Base-by-base conservation (phyloP, 441 rosid species). In the Bruguiera hainesii region DNA sequence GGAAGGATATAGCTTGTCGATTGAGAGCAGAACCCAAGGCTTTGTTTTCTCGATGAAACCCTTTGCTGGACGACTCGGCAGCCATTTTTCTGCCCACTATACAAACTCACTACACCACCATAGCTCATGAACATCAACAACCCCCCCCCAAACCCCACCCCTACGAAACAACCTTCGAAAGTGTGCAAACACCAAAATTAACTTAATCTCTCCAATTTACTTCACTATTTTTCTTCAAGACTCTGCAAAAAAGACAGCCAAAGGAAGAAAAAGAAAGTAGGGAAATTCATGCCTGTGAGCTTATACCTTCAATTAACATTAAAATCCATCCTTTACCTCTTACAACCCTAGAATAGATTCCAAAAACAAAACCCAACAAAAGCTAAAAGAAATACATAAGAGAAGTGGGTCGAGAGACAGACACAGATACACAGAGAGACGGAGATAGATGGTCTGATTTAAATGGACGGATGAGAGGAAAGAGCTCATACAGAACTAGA, bases 31-130 rank as follows among this genome's bases (percentile, higher is more conserved):
- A 80, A 68, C 65, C 76, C 68, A 77, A 68, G 60, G 71, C 52
- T 51, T 71, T 84, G 16, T 73, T 85, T 9, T 75, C 80, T 9
- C 60, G 72, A 66, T 69, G 75, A 73, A 87, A 77, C 73, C 86
- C 84, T 29, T 78, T 51, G 69, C 82, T 81, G 10, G 89, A 84
- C 71, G 89, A 84, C 71, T 81, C 87, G 31, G 88, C 84, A 25
- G 91, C 86, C 96, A 89, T 86, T 71, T 66, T 50, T 46, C 30
- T 39, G 20, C 8, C 6, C 11, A 3, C 56, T 18, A 35, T n/a
- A 6, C 13, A 0, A 28, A 7, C 35, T 42, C 30, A 39, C 42
- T 9, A 37, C 69, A 18, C 52, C 30, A 26, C 7, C 60, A 25
- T 50, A 42, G 10, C 39, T 5, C 49, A 48, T 7, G 37, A 33